A percentile compares a stretch with the other conserved stretches of the same genome.
Evolutionary conservation across 352 stramenopile species (phyloP).

Genomic region (Phytophthora ramorum): DNA sequence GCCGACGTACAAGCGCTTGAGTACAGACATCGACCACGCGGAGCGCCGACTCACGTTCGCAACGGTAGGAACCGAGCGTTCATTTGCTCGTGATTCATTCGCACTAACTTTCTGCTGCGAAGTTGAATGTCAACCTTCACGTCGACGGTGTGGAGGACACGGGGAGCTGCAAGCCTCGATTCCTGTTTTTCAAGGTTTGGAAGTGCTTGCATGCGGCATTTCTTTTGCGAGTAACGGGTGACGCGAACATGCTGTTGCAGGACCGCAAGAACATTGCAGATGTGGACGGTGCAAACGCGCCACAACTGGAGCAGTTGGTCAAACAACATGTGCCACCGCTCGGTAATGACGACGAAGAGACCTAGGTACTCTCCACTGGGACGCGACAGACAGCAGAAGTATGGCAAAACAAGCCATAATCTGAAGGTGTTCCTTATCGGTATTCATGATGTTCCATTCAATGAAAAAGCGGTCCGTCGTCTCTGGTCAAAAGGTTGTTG

Average conservation of each 20-base stretch:
- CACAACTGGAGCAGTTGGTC: slow-evolving; percentile 66
- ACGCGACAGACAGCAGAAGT: background rate
- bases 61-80: slow-evolving; percentile 37
- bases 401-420: background rate
- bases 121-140: slow-evolving; percentile 61
- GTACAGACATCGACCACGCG: slow-evolving; percentile 58
- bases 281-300: slow-evolving; percentile 64
- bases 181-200: slow-evolving; percentile 65
- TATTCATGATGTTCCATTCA: slow-evolving; percentile 6
- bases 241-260: slow-evolving; percentile 28
- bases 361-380: slow-evolving; percentile 11
- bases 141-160: slow-evolving; percentile 63
- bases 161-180: slow-evolving; percentile 70
- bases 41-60: slow-evolving; percentile 65
- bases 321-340: slow-evolving; percentile 67
- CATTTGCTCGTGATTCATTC: background rate
- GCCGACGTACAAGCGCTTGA: slow-evolving; percentile 74
- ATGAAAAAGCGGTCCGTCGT: background rate
- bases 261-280: slow-evolving; percentile 67
- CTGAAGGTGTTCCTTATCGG: slow-evolving; percentile 5
- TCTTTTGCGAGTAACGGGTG: slow-evolving; percentile 1
- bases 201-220: background rate
- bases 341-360: slow-evolving; percentile 61
- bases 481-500: background rate
- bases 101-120: background rate